Conservation (phyloP, 345 rosid genomes). For the Linum usitatissimum region DNA sequence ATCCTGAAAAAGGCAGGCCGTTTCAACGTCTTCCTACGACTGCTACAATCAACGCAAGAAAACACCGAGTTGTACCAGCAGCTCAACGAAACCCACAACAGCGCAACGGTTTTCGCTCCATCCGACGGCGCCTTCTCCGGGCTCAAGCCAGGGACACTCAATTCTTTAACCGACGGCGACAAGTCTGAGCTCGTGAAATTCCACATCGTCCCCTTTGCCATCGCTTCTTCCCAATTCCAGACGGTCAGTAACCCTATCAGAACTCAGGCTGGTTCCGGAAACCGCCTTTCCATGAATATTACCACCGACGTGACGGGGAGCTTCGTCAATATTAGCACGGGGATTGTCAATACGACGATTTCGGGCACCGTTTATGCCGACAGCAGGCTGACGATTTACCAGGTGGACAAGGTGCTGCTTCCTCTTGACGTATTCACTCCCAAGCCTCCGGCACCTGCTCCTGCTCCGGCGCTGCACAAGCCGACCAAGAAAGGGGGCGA, state of each 20-base stretch:
- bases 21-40: constrained; percentile 39
- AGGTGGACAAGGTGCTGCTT: constrained; percentile 38
- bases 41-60: constrained; percentile 40
- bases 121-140: constrained; percentile 1
- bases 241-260: constrained; percentile 32
- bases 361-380: constrained; percentile 21
- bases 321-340: neutral
- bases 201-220: constrained; percentile 26
- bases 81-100: neutral
- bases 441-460: constrained; percentile 28
- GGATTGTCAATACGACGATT: neutral
- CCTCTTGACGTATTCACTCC: constrained; percentile 33
- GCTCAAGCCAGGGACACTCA: constrained; percentile 4
- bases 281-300: neutral
- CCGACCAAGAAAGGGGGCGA: constrained; percentile 18
- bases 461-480: constrained; percentile 21
- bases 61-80: neutral
- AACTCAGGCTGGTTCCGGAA: constrained; percentile 12
- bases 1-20: constrained; percentile 51
- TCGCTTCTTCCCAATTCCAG: constrained; percentile 25
- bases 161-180: constrained; percentile 16
- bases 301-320: neutral
- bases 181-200: constrained; percentile 26
- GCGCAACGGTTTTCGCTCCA: constrained; percentile 1
- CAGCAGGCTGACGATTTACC: constrained; percentile 30